These are phyloP conservation scores for Phytopythium oedochilum DNA, from an alignment of 352 stramenopile genomes.

Conservation along the genomic window DNA sequence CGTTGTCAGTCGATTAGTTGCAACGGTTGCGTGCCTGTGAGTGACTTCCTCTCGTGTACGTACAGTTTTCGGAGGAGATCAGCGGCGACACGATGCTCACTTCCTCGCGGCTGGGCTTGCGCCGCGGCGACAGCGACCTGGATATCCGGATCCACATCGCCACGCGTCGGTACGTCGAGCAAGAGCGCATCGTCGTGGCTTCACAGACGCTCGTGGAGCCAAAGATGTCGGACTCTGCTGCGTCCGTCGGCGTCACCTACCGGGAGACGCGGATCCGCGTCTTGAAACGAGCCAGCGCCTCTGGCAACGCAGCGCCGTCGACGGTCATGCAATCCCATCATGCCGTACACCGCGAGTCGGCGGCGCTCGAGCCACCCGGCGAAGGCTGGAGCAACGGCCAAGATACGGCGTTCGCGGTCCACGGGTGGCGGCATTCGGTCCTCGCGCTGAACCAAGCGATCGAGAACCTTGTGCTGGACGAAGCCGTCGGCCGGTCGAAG, in stretches of 20 bases:
- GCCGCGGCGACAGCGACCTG: not conserved
- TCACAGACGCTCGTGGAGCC: slow-evolving; percentile 10
- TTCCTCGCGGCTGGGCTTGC: not conserved
- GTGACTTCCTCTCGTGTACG: too few relatives aligned
- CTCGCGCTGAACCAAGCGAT: slow-evolving; percentile 36
- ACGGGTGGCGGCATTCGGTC: slow-evolving; percentile 21
- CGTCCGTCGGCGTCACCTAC: slow-evolving; percentile 1
- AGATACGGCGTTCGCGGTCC: slow-evolving; percentile 11
- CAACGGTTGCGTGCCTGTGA: too few relatives aligned
- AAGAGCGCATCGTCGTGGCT: slow-evolving; percentile 9
- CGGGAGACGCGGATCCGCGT: slow-evolving; percentile 8
- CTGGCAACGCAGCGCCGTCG: slow-evolving; percentile 5
- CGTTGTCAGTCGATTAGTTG: too few relatives aligned
- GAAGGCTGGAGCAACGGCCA: slow-evolving; percentile 12
- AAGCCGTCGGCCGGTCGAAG: slow-evolving; percentile 3
- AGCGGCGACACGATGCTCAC: not conserved
- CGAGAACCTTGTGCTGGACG: slow-evolving; percentile 40
- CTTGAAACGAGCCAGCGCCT: slow-evolving; percentile 2
- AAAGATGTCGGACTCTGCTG: not conserved
- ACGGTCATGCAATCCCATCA: slow-evolving; percentile 24
- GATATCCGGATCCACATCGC: slow-evolving; percentile 2
- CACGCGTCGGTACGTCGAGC: slow-evolving; percentile 8
- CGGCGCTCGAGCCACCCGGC: not conserved
- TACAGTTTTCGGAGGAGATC: not conserved
- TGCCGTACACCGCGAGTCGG: slow-evolving; percentile 11